Conservation (phyloP, 2,329 filamentous ascomycete species). For the Epichloe hybrida region DNA sequence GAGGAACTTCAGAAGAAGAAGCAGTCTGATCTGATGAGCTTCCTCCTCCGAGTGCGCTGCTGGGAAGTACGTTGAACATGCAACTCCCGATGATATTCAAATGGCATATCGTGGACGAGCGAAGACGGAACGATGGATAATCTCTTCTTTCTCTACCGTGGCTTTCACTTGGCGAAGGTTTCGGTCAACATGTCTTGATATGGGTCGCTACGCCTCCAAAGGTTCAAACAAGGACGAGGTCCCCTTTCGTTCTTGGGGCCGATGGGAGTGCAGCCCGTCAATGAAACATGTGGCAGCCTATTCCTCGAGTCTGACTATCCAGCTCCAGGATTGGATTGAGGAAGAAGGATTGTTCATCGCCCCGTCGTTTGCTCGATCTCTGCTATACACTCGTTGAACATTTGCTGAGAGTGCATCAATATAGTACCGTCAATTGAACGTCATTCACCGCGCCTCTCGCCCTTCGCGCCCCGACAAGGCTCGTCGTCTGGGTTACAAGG, state of each 20-base stretch:
- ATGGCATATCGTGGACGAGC: conserved; percentile 22
- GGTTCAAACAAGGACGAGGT: no score
- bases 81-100: conserved; percentile 14
- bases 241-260: no score
- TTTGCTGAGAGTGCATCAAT: conserved; percentile 99
- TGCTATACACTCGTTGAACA: conserved; percentile 99
- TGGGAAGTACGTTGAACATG: conserved; percentile 78
- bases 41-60: conserved; percentile 99
- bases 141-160: conserved; percentile 3
- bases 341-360: not conserved
- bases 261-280: no score
- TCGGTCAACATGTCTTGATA: not conserved
- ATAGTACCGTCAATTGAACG: conserved; percentile 99
- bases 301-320: not conserved
- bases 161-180: not conserved
- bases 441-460: conserved; percentile 97
- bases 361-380: conserved; percentile 11
- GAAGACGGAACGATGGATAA: conserved; percentile 8
- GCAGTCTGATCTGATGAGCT: conserved; percentile 99
- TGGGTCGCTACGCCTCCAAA: not conserved
- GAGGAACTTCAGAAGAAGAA: conserved; percentile 99
- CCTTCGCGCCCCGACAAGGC: conserved; percentile 99
- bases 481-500: conserved; percentile 99
- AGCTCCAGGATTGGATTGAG: not conserved
- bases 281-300: not conserved